These are phyloP conservation scores for Kodamaea fukazawae DNA, from an alignment of 805 yeast species.

Conservation along the genomic window DNA sequence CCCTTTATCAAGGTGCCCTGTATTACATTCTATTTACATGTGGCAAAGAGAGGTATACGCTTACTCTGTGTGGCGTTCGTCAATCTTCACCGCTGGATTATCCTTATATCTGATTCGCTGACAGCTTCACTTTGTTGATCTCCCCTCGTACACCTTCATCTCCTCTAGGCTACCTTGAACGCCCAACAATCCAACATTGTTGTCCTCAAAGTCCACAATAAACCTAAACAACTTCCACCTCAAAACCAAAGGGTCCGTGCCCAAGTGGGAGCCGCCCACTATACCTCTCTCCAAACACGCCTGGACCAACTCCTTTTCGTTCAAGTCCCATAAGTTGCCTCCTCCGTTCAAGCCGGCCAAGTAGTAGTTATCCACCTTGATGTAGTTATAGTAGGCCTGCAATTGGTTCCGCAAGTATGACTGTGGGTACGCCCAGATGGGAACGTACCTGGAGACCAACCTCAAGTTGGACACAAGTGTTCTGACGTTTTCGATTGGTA, in stretches of 20 bases:
- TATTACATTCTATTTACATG: no score
- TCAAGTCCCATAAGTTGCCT: slow-evolving; percentile 46
- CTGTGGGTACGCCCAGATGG: slow-evolving; percentile 37
- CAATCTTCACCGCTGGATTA: no score
- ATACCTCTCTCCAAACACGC: slow-evolving; percentile 59
- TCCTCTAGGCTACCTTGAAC: slow-evolving; percentile 16
- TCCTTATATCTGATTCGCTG: no score
- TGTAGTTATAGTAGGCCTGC: slow-evolving; percentile 39
- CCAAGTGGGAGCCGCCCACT: slow-evolving; percentile 21
- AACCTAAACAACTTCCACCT: slow-evolving; percentile 40
- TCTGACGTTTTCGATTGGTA: slow-evolving; percentile 40
- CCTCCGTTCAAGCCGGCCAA: slow-evolving; percentile 33
- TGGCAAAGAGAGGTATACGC: no score
- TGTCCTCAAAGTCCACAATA: slow-evolving; percentile 38
- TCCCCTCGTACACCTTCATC: not conserved
- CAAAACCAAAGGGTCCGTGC: slow-evolving; percentile 20
- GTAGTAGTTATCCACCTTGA: slow-evolving; percentile 53
- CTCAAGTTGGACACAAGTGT: slow-evolving; percentile 34
- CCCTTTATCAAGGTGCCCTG: no score
- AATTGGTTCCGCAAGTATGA: slow-evolving; percentile 35
- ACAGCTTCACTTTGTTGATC: no score
- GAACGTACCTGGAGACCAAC: slow-evolving; percentile 40
- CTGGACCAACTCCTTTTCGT: slow-evolving; percentile 48
- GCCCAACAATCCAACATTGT: slow-evolving; percentile 40
- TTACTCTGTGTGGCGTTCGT: no score